Evolutionary conservation across 164 flowering plant species (phyloP).

Genomic region (Berberis vulgaris): DNA sequence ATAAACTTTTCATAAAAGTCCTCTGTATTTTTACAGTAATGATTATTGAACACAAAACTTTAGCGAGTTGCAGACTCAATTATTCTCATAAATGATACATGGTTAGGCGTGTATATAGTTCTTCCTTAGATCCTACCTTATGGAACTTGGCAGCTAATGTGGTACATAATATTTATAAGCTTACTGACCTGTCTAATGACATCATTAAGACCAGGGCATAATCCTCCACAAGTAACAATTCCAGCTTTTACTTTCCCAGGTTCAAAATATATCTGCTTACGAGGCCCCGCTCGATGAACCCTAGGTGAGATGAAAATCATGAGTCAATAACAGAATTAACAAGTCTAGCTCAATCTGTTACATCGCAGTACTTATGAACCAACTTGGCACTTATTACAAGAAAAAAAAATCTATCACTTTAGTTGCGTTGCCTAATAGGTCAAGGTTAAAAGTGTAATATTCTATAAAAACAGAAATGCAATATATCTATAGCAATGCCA

Average conservation of each 20-base stretch:
- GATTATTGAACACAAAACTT: neutral
- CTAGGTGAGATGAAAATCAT: constrained; percentile 9
- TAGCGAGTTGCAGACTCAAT: too few species aligned
- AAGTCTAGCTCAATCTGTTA: neutral
- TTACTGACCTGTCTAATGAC: constrained; percentile 28
- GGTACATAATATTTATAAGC: neutral
- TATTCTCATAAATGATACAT: too few species aligned
- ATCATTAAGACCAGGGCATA: constrained; percentile 34
- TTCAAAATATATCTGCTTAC: constrained; percentile 27
- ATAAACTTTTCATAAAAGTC: neutral
- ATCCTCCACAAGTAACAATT: constrained; percentile 31
- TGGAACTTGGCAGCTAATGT: neutral
- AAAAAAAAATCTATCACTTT: too few species aligned
- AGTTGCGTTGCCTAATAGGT: too few species aligned
- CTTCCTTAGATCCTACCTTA: neutral
- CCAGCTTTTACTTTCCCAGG: constrained; percentile 28
- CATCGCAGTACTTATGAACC: too few species aligned
- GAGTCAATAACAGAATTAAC: constrained; percentile 4
- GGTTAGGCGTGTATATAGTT: too few species aligned
- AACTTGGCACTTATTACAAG: neutral
- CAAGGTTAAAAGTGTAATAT: too few species aligned
- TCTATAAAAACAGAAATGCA: too few species aligned
- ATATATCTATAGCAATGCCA: too few species aligned
- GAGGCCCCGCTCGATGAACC: constrained; percentile 33
- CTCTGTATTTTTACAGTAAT: neutral